These are phyloP conservation scores for Arthrobotrys iridis DNA, from an alignment of 2,329 filamentous ascomycete species.

Conservation along the genomic window DNA sequence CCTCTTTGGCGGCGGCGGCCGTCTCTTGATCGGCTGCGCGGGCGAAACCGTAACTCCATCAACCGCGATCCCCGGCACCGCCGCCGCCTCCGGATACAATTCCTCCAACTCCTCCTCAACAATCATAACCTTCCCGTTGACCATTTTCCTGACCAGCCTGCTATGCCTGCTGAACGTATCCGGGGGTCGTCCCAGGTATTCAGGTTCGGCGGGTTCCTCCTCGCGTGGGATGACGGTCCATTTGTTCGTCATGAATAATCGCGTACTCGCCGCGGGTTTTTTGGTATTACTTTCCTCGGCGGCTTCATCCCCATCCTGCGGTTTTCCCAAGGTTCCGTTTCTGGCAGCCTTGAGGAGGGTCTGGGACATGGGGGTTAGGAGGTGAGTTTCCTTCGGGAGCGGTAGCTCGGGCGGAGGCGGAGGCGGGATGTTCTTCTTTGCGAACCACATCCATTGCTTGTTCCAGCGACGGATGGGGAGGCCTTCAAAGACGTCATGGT, in stretches of 20 bases:
- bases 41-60: conserved; percentile 16
- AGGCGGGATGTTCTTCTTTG: conserved; percentile 55
- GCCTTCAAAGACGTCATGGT: conserved; percentile 59
- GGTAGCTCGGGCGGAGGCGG: conserved; percentile 57
- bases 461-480: conserved; percentile 58
- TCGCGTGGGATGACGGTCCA: conserved; percentile 57
- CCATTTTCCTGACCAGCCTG: conserved; percentile 42
- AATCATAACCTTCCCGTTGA: conserved; percentile 54
- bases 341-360: conserved; percentile 58
- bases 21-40: conserved; percentile 47
- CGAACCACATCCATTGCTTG: conserved; percentile 57
- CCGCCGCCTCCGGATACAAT: conserved; percentile 7
- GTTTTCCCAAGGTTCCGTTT: conserved; percentile 53
- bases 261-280: conserved; percentile 20
- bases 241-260: conserved; percentile 58
- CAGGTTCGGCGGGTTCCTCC: conserved; percentile 56
- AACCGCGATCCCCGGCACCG: neutral
- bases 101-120: conserved; percentile 54
- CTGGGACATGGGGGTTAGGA: conserved; percentile 58
- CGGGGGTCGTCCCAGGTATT: conserved; percentile 56
- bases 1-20: conserved; percentile 57
- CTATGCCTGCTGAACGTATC: conserved; percentile 48
- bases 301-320: conserved; percentile 4
- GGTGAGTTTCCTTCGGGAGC: conserved; percentile 58
- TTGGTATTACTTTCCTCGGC: neutral